Evolutionary conservation across 1,284 basidiomycete genomes (phyloP), one percentile per base, ranked within the genome.

Genomic region (Ceratobasidium sp.): DNA sequence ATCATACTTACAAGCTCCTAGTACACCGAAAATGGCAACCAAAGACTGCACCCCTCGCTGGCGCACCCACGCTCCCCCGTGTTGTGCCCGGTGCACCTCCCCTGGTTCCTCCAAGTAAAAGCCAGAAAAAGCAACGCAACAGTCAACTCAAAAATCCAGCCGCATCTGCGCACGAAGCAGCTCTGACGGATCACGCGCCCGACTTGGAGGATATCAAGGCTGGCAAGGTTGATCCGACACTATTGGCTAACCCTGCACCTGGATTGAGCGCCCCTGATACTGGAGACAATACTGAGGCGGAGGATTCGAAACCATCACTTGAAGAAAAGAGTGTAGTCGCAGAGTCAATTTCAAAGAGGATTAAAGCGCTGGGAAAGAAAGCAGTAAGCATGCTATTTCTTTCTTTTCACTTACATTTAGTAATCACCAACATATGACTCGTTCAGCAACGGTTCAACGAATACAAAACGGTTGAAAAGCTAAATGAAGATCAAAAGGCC

Each of bases 401-500:
- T 61, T 4, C 13, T 33, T 33, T 28, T 33, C 13, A n/a, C n/a
- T n/a, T n/a, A n/a, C n/a, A n/a, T n/a, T n/a, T n/a, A n/a, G n/a
- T 23, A 10, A n/a, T 37, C 17, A 26, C 45, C 37, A 6, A 23
- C 13, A 3, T 33, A 35, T 58, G 2, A 49, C 28, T 31, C 20
- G 26, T 60, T 2, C 31, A 73, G 69, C 69, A 73, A 79, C 90
- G 94, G 77, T 89, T 94, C 85, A 86, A 61, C 6, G 69, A 61
- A 26, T 73, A 73, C 56, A 42, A 61, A 11, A 17, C 54, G 2
- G 35, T 86, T 1, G 89, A 90, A 61, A 90, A 91, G 79, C 87
- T 96, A 71, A 94, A 96, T 80, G 92, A 94, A 33, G 95, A 96
- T 83, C 95, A 96, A 84, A 91, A 88, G 79, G 88, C 90, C 39